Percentiles rank a stretch among this genome's conserved stretches.
These are phyloP conservation scores for Mycosphaerelloides madeirae DNA, from an alignment of 2,329 filamentous ascomycete genomes.

Conservation along the genomic window DNA sequence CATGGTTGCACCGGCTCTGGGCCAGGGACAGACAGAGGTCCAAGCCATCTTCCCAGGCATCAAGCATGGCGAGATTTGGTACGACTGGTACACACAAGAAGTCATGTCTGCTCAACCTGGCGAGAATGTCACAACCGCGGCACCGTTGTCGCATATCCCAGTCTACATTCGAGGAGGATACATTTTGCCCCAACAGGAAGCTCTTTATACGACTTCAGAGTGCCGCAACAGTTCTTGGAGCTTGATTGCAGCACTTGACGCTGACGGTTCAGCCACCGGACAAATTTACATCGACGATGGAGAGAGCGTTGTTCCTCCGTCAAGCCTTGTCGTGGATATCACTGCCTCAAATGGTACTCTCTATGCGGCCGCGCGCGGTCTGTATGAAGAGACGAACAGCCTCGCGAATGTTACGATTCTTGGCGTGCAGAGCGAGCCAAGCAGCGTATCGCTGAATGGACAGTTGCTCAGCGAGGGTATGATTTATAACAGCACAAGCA, in stretches of 20 bases:
- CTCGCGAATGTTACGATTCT: constrained; percentile 61
- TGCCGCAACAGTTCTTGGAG: constrained; percentile 62
- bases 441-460: constrained; percentile 52
- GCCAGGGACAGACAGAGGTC: constrained; percentile 57
- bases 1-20: constrained; percentile 64
- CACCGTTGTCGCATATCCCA: constrained; percentile 64
- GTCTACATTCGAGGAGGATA: constrained; percentile 65
- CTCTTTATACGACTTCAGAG: constrained; percentile 61
- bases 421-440: constrained; percentile 44
- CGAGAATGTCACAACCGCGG: constrained; percentile 56
- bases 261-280: constrained; percentile 54
- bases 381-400: constrained; percentile 53
- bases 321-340: constrained; percentile 50
- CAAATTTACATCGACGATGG: constrained; percentile 71
- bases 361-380: constrained; percentile 47
- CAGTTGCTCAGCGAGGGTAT: constrained; percentile 40
- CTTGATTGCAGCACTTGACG: constrained; percentile 58
- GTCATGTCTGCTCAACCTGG: constrained; percentile 49
- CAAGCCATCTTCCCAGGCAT: constrained; percentile 66
- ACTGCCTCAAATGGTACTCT: constrained; percentile 44
- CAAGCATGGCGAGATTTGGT: constrained; percentile 59
- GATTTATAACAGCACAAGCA: constrained; percentile 46
- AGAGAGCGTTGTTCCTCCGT: constrained; percentile 56
- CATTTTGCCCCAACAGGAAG: constrained; percentile 63
- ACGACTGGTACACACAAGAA: constrained; percentile 72